Evolutionary conservation across 2,329 filamentous ascomycete species (phyloP), one percentile per base, ranked within the genome.

Genomic region (Chaetoscypha palmicola): DNA sequence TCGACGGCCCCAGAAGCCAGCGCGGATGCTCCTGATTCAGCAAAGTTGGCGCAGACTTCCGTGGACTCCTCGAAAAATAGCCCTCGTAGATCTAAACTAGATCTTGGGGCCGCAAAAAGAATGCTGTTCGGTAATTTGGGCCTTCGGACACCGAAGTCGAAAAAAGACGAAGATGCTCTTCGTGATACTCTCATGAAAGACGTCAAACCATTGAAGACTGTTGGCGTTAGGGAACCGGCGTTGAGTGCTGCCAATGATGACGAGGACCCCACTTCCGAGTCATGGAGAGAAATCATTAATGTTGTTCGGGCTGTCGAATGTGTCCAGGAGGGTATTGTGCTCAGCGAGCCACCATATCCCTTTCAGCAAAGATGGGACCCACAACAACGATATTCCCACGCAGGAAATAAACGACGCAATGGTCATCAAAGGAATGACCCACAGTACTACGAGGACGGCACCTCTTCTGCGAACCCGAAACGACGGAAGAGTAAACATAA

Each of bases 321-420:
- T 64, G 78, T 80, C 49, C 73, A 85, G n/a, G 75, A 85, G 22
- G 75, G 72, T 4, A 67, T 87, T 30, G 67, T 74, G 23, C 69
- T 94, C 35, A 84, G 76, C 41, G 75, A 86, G 24, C 90, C 91
- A 0, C 86, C 90, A 0, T 96, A 94, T 58, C 90, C 90, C 0
- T 96, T 96, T 62, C 71, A 85, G 12, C 89, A 96, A 62, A 77
- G 86, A 36, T 96, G 90, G 91, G 87, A 94, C 63, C 74, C 77
- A 3, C 82, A 88, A 48, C 85, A 90, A 56, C 73, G 76, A 61
- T 52, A 56, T 24, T 65, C 57, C 39, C 68, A 68, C 52, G 66
- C 64, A 33, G 63, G 62, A 30, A 66, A 67, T 37, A 60, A 64
- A 21, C 77, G 70, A 50, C 66, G 68, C 42, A 81, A 81, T 59